Conservation (phyloP, 768 basidiomycete species). For the Pleurotus eryngii region DNA sequence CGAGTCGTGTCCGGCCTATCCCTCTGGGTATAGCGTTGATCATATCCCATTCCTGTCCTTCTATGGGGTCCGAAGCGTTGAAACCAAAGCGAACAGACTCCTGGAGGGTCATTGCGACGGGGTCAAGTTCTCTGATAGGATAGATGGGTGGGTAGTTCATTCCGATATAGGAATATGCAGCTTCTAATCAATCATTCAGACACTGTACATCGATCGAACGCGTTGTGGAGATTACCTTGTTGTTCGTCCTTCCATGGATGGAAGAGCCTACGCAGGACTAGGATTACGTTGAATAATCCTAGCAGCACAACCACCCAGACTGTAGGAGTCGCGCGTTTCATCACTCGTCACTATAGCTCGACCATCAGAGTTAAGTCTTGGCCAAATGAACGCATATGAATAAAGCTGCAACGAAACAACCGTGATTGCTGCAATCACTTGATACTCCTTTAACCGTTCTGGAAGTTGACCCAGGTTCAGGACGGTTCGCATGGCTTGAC, state of each 20-base stretch:
- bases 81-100: constrained; percentile 17
- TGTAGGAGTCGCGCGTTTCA: not conserved
- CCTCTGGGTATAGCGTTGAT: constrained; percentile 14
- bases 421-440: not conserved
- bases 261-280: not conserved
- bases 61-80: constrained; percentile 12
- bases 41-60: constrained; percentile 9
- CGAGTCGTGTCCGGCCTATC: constrained; percentile 19
- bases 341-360: not conserved
- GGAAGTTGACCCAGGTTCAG: not conserved
- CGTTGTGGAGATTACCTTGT: not conserved
- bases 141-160: constrained; percentile 1
- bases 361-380: not conserved
- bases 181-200: not conserved
- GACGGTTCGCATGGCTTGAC: not conserved
- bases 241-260: not conserved
- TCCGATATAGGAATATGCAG: constrained; percentile 1
- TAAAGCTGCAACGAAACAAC: not conserved
- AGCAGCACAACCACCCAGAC: not conserved
- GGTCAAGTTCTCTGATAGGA: constrained; percentile 1
- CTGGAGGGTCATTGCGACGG: constrained; percentile 14
- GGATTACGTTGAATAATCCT: not conserved
- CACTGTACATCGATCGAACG: not conserved
- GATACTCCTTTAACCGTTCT: not conserved
- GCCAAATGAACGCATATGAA: not conserved